Evolutionary conservation across 1,284 basidiomycete species (phyloP), one percentile per base, ranked within the genome.

Genomic region (Cryptococcus neoformans): DNA sequence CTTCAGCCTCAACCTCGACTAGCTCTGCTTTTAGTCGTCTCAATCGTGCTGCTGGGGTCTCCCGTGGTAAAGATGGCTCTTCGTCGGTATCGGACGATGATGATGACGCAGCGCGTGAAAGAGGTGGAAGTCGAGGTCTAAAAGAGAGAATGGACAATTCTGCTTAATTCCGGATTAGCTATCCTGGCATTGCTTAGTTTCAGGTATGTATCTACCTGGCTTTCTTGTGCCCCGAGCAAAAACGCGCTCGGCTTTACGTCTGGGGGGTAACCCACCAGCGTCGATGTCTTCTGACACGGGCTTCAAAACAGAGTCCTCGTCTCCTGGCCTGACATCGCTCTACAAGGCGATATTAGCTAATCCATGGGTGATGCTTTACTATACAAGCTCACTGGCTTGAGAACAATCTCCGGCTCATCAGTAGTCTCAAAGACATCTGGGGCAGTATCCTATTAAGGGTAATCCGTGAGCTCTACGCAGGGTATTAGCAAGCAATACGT

Each of bases 351-450:
- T 44, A n/a, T 44, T 17, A 44, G 42, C 42, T 17, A 4, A 12
- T 10, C 6, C 7, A 10, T 47, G 21, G 34, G 16, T 12, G 6
- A 35, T 28, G 14, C 10, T 16, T 21, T 16, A 21, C 8, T n/a
- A 9, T 11, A 10, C n/a, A n/a, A 21, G 42, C 70, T 57, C 39
- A 73, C 73, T 4, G 65, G 70, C 46, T 57, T 57, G 3, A 69
- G 56, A 2, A 64, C 47, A 1, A 53, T 34, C 17, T 69, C 69
- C n/a, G 70, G 70, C 50, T 74, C 72, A 51, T 95, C 92, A 50
- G 90, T 86, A 0, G 92, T 95, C 76, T 96, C 92, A 71, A 95
- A 96, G 41, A 95, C 84, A 73, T 96, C 92, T 44, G 85, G 89
- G 1, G 90, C 90, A 7, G 89, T 90, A 73, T 94, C 91, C 90